Evolutionary conservation across 257 asterid genomes (phyloP), one percentile per base, ranked within the genome.

Genomic region (Primulina tabacum): DNA sequence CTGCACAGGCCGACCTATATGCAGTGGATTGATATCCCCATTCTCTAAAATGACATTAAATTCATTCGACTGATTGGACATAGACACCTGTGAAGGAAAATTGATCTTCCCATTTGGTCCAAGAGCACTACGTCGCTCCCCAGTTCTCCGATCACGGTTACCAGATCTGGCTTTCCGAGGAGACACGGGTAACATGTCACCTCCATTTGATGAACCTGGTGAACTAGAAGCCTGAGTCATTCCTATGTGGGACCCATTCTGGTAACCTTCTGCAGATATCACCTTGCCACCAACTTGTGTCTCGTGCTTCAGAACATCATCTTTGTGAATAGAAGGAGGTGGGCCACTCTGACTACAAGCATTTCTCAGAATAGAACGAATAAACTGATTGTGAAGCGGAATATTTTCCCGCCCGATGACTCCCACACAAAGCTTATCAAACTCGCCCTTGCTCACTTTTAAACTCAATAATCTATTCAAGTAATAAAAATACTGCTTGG

Each of bases 311-410:
- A 72, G 70, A 72, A 67, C 65, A 34, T 69, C 79, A 26, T 76
- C 82, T 60, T 69, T 78, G 17, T 73, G 81, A 30, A 62, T 35
- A n/a, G 72, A 20, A 1, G 79, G 78, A 2, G 92, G 88, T 28
- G 96, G 87, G 71, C 76, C 63, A 73, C 82, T 87, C 16, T 89
- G 82, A 52, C 62, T 60, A 76, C 84, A 83, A 28, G 96, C 92
- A 73, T 89, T 87, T 71, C 50, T 85, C 74, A 89, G 79, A 55
- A 89, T 80, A 2, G 93, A 82, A 69, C 86, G 77, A 55, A 86
- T 80, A 60, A 89, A 80, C 86, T 80, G 88, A 80, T 89, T 89
- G 79, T 87, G 96, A 66, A 89, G 85, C 2, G 79, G 80, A 47
- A 89, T 80, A 55, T 86, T 86, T 40, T 89, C 93, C 67, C 86